phyloP scores from a whole-genome alignment of 495 filamentous ascomycete species.

The Penicillium ochrochloron region DNA sequence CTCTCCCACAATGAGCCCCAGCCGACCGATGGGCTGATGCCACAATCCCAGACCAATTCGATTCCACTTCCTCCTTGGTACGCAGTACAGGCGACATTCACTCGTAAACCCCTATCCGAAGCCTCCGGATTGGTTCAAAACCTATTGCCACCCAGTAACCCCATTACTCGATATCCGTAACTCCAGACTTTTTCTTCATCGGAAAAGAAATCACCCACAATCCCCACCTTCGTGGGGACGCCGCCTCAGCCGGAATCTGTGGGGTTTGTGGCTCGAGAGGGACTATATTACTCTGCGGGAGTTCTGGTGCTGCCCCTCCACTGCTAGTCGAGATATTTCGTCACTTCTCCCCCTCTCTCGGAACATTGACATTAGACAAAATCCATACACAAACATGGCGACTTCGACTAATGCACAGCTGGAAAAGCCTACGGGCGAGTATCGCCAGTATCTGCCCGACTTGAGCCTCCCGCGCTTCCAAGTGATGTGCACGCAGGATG shows the following conservation, averaged over 20 bases:
- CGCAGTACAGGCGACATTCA: background rate
- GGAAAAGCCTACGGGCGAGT: constrained; percentile 47
- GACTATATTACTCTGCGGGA: constrained; percentile 22
- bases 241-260: constrained; percentile 17
- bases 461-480: constrained; percentile 64
- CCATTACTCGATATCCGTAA: background rate
- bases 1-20: constrained; percentile 10
- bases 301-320: background rate
- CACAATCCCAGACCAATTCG: background rate
- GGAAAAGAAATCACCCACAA: constrained; percentile 34
- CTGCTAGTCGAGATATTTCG: background rate
- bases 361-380: background rate
- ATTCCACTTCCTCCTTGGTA: background rate
- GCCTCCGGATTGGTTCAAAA: constrained; percentile 19
- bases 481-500: constrained; percentile 63
- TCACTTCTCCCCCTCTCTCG: background rate
- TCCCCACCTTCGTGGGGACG: constrained; percentile 37
- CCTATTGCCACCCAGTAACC: constrained; percentile 11
- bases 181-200: background rate
- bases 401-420: constrained; percentile 11
- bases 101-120: constrained; percentile 26
- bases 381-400: constrained; percentile 1
- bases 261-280: constrained; percentile 19
- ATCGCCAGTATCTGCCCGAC: constrained; percentile 65
- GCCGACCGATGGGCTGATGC: background rate